Conservation (phyloP, 2,329 filamentous ascomycete genomes). For the Neonectria magnoliae region DNA sequence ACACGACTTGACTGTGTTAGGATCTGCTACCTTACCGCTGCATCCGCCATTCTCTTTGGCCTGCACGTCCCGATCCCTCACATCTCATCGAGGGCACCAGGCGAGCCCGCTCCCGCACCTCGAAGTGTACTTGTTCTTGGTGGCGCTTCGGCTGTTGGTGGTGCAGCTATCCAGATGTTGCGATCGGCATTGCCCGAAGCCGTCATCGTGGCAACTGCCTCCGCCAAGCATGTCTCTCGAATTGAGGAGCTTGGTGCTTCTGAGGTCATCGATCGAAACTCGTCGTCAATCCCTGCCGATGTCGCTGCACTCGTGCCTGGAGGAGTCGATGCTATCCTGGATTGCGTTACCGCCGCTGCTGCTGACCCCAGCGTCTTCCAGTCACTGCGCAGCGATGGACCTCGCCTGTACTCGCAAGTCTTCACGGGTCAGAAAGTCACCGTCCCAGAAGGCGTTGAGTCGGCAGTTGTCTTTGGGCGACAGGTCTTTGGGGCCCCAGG, state of each 20-base stretch:
- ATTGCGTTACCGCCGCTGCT: constrained; percentile 33
- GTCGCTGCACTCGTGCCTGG: constrained; percentile 1
- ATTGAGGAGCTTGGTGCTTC: constrained; percentile 26
- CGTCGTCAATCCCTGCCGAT: constrained; percentile 13
- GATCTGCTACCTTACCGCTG: constrained; percentile 36
- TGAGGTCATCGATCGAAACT: constrained; percentile 18
- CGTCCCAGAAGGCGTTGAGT: constrained; percentile 16
- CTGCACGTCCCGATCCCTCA: constrained; percentile 32
- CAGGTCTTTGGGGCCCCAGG: constrained; percentile 29
- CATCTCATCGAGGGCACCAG: constrained; percentile 21
- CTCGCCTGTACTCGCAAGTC: constrained; percentile 31
- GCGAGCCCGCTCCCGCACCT: not conserved
- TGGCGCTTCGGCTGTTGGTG: constrained; percentile 31
- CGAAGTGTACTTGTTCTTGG: constrained; percentile 33
- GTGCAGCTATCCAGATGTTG: constrained; percentile 35
- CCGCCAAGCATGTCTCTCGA: constrained; percentile 21
- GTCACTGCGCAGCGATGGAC: constrained; percentile 7
- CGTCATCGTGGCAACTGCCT: constrained; percentile 27
- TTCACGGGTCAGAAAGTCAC: constrained; percentile 27
- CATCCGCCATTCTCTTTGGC: constrained; percentile 30
- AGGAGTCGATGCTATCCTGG: constrained; percentile 35
- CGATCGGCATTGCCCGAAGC: constrained; percentile 29
- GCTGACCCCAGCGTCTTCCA: constrained; percentile 20
- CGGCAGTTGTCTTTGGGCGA: constrained; percentile 27
- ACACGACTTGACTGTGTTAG: constrained; percentile 18